These are phyloP conservation scores for Mycena albidolilacea DNA, from an alignment of 768 basidiomycete species.

Conservation along the genomic window DNA sequence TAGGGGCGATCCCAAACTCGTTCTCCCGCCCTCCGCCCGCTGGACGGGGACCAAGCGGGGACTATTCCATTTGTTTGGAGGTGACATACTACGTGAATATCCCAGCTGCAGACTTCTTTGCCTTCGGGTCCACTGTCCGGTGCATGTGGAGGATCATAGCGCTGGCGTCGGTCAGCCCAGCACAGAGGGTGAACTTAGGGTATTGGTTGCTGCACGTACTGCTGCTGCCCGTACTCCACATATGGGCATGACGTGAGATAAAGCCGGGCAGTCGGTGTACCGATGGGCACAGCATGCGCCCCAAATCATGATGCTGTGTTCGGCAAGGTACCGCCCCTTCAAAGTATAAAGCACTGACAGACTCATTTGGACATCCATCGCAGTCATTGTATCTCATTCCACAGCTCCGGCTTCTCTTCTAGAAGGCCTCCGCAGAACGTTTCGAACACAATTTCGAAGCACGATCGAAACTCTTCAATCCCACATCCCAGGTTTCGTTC, in stretches of 20 bases:
- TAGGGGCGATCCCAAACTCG: constrained; percentile 22
- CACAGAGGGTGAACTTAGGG: neutral
- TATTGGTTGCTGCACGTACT: constrained; percentile 24
- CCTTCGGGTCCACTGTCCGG: neutral
- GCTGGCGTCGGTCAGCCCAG: neutral
- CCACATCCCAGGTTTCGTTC: no score
- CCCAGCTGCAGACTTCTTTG: neutral
- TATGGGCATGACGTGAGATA: constrained; percentile 19
- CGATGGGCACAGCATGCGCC: constrained; percentile 22
- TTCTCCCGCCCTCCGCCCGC: no score
- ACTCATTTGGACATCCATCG: constrained; percentile 25
- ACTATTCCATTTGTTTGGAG: no score
- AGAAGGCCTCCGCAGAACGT: constrained; percentile 6
- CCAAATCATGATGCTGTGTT: neutral
- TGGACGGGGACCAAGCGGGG: neutral
- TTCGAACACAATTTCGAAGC: constrained; percentile 25
- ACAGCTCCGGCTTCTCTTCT: constrained; percentile 18
- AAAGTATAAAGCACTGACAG: constrained; percentile 25
- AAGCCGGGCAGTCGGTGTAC: neutral
- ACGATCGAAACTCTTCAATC: constrained; percentile 24
- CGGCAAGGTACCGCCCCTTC: constrained; percentile 7
- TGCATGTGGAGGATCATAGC: neutral
- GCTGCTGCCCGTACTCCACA: constrained; percentile 19
- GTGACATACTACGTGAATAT: neutral
- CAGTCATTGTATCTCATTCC: constrained; percentile 37